These are phyloP conservation scores for Austropuccinia psidii DNA, from an alignment of 1,284 basidiomycete species.

Conservation along the genomic window DNA sequence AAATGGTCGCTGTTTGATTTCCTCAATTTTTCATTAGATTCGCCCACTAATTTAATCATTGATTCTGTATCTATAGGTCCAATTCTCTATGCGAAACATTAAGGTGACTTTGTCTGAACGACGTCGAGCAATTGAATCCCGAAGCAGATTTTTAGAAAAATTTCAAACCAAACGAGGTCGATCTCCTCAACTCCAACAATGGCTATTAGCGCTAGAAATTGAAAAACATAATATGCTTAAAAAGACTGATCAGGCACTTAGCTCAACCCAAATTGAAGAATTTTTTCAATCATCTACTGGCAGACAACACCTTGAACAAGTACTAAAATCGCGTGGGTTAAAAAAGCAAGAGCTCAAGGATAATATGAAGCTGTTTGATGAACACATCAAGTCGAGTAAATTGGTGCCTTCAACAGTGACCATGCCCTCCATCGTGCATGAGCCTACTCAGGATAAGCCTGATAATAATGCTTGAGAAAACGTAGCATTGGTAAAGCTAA, in stretches of 20 bases:
- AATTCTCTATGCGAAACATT: constrained; percentile 36
- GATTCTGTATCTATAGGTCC: background rate
- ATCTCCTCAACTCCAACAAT: constrained; percentile 8
- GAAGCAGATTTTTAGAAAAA: constrained; percentile 26
- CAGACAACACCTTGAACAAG: background rate
- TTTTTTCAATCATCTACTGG: background rate
- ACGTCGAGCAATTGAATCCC: constrained; percentile 9
- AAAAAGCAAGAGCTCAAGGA: background rate
- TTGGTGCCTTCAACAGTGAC: too few relatives aligned
- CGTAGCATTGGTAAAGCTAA: too few relatives aligned
- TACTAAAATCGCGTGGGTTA: background rate
- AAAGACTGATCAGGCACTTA: too few relatives aligned
- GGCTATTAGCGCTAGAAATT: constrained; percentile 13
- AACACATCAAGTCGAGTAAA: too few relatives aligned
- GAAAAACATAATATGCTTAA: constrained; percentile 12
- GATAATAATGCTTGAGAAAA: too few relatives aligned
- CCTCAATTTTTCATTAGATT: background rate
- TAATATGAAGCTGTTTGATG: background rate
- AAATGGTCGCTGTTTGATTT: constrained; percentile 9
- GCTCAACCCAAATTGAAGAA: too few relatives aligned
- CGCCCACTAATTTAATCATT: background rate
- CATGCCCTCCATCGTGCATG: too few relatives aligned
- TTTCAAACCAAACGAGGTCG: constrained; percentile 19
- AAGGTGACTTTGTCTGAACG: constrained; percentile 36
- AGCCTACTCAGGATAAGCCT: too few relatives aligned